Base-by-base conservation (phyloP, 2,329 filamentous ascomycete genomes). In the Cercospora berteroae region DNA sequence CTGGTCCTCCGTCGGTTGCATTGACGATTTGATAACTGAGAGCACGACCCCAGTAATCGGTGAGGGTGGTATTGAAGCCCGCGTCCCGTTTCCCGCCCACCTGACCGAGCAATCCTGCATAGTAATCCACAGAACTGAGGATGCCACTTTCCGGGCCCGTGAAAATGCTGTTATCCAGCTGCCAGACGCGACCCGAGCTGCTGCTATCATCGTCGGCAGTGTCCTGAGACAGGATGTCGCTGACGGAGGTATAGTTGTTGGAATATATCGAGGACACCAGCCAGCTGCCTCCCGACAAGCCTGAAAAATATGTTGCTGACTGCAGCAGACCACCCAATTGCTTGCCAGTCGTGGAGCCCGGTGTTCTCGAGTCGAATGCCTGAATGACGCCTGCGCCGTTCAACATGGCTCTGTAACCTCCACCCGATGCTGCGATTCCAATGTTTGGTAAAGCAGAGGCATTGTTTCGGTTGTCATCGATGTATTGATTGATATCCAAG, bases 21-120 rank as follows among this genome's bases (percentile, higher is more conserved):
- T 94, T 91, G 76, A 97, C 86, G 58, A 97, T 85, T 80, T 97
- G 93, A 79, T 90, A 96, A 1, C 89, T 89, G n/a, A 97, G 84
- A 57, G 91, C 91, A 66, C 93, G 90, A 29, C 91, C 92, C 83
- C 93, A 75, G 78, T 93, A 93, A 81, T 97, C 94, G 0, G 94
- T 97, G 66, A 97, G 84, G 8, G 91, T 90, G 3, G 86, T 87
- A 56, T 89, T 81, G 75, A 84, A 94, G 0, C 88, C 87, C 16
- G 89, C 89, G 66, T 89, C 78, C 1, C 76, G 74, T 80, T 94
- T 95, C 4, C 77, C 81, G 0, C 82, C 71, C 0, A 93, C 89
- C 13, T 86, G 82, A 10, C 85, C 78, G 5, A 81, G 75, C 16
- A 94, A 78, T 29, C 88, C 82, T 3, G 79, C 79, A 75, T 87